These are phyloP conservation scores for Epichloe amarillans DNA, from an alignment of 2,329 filamentous ascomycete species.

Conservation along the genomic window DNA sequence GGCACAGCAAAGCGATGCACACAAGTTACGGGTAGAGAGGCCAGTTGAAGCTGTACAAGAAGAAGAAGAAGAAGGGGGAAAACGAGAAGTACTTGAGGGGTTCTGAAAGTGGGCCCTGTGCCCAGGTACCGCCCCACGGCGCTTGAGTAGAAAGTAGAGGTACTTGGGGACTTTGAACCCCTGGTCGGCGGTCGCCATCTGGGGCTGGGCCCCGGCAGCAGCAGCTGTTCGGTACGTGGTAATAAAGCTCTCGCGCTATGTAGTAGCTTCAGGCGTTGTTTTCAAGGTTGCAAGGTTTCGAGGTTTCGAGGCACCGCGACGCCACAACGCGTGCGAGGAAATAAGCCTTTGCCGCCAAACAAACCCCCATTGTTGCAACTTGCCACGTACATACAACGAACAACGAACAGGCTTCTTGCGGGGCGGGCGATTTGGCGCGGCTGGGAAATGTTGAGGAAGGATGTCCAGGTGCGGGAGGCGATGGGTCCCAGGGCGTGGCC, in stretches of 20 bases:
- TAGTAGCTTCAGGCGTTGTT: no score
- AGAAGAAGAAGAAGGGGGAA: neutral
- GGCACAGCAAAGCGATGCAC: constrained; percentile 1
- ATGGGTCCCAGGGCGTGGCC: neutral
- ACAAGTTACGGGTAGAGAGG: neutral
- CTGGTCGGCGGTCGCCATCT: neutral
- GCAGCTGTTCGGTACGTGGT: neutral
- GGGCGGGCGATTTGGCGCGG: no score
- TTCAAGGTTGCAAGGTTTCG: no score
- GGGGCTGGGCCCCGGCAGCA: neutral
- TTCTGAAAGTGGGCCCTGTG: neutral
- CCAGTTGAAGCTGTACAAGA: neutral
- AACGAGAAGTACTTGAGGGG: neutral
- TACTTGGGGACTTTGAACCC: constrained; percentile 1
- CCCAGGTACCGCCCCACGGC: neutral
- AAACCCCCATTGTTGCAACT: no score
- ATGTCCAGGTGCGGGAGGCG: neutral
- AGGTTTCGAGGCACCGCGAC: no score
- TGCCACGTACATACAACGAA: no score
- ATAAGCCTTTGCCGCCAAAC: no score
- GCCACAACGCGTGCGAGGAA: no score
- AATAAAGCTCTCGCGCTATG: neutral
- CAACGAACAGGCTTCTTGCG: no score
- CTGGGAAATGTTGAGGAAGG: neutral
- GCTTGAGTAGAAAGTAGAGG: neutral